These are phyloP conservation scores for Hypoxylon sp. DNA, from an alignment of 2,329 filamentous ascomycete species.

Conservation along the genomic window DNA sequence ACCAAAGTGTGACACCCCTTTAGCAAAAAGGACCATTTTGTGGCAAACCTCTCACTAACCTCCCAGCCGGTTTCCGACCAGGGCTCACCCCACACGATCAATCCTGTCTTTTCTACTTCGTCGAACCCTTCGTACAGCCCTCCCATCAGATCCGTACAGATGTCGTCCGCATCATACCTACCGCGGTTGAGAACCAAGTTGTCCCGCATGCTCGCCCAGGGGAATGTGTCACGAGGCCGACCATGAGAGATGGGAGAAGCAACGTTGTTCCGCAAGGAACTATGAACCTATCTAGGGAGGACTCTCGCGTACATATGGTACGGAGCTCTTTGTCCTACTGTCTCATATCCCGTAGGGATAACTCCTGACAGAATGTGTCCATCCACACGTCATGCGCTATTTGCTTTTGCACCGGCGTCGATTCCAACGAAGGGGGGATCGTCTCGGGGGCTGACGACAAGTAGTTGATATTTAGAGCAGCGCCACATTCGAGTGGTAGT, in stretches of 20 bases:
- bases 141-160: conserved; percentile 50
- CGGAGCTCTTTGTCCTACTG: too few relatives aligned
- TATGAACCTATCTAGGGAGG: too few relatives aligned
- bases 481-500: conserved; percentile 45
- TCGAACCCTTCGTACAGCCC: conserved; percentile 50
- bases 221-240: conserved; percentile 48
- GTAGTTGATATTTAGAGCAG: conserved; percentile 38
- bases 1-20: conserved; percentile 52
- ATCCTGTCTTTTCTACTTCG: conserved; percentile 46
- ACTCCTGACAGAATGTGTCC: too few relatives aligned
- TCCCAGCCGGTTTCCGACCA: conserved; percentile 56
- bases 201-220: conserved; percentile 48
- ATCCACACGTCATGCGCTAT: conserved; percentile 50
- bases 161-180: conserved; percentile 46
- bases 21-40: conserved; percentile 54
- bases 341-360: too few relatives aligned
- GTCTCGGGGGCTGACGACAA: conserved; percentile 37
- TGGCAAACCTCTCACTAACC: conserved; percentile 53
- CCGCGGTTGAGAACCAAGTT: conserved; percentile 46
- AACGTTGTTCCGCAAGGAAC: too few relatives aligned
- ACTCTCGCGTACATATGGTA: too few relatives aligned
- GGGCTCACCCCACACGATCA: conserved; percentile 56
- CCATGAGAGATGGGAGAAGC: too few relatives aligned
- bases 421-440: conserved; percentile 43
- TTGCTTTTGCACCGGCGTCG: conserved; percentile 47